phyloP scores from a whole-genome alignment of 164 flowering plant genomes.

The Vitis labrusca region DNA sequence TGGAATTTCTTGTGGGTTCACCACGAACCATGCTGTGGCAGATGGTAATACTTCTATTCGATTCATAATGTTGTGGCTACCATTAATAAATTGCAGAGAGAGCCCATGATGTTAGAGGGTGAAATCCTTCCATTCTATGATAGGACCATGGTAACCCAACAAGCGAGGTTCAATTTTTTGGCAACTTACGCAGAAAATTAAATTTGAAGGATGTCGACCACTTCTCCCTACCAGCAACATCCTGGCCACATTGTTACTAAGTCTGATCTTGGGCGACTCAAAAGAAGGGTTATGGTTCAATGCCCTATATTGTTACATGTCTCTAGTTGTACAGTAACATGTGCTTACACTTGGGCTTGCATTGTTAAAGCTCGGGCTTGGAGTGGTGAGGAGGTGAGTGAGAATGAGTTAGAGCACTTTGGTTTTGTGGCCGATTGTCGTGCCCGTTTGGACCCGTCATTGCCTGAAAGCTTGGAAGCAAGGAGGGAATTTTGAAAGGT shows the following conservation, averaged over 20 bases:
- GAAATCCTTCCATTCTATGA: constrained; percentile 5
- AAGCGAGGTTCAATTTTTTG: no score
- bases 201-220: no score
- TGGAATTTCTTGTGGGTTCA: constrained; percentile 21
- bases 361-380: constrained; percentile 8
- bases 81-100: background rate
- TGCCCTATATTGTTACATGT: background rate
- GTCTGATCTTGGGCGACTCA: constrained; percentile 5
- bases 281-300: background rate
- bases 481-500: background rate
- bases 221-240: background rate
- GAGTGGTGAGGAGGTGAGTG: background rate
- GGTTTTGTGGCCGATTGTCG: constrained; percentile 24
- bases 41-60: constrained; percentile 3
- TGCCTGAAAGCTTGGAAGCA: constrained; percentile 9
- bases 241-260: background rate
- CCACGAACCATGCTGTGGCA: constrained; percentile 9
- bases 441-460: constrained; percentile 20
- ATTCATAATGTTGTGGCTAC: constrained; percentile 20
- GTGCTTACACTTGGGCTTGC: constrained; percentile 30
- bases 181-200: no score
- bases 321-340: constrained; percentile 28
- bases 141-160: background rate
- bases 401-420: background rate
- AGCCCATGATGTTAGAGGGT: no score